Percentiles rank a stretch among this genome's conserved stretches.
Evolutionary conservation across 441 rosid species (phyloP).

Genomic region (Corymbia citriodora): DNA sequence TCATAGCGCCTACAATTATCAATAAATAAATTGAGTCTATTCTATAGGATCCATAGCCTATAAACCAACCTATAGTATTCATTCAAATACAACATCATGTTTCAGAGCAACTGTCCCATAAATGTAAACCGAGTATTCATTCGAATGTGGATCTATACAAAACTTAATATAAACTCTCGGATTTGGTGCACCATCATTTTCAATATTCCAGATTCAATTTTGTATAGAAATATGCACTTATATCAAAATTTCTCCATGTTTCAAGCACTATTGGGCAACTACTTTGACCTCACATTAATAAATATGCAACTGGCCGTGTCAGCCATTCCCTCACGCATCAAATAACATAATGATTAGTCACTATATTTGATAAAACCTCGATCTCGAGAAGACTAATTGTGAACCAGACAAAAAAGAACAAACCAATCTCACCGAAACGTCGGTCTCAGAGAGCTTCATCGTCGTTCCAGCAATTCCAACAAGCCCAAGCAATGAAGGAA

Average conservation of each 20-base stretch:
- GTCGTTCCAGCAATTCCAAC: background rate
- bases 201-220: background rate
- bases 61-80: background rate
- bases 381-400: background rate
- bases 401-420: background rate
- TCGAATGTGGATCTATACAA: background rate
- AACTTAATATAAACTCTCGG: background rate
- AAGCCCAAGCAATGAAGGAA: background rate
- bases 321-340: no score
- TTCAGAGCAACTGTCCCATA: background rate
- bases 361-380: no score
- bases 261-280: background rate
- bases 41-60: no score
- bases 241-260: background rate
- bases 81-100: background rate
- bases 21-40: no score
- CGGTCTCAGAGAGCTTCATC: background rate
- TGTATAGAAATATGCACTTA: background rate
- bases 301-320: no score
- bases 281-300: background rate
- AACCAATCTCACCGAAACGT: background rate
- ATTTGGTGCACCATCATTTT: background rate
- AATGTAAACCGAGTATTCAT: background rate
- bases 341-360: no score
- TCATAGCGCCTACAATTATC: background rate